Percentiles rank a stretch among this genome's conserved stretches.
These are phyloP conservation scores for Chondrus crispus DNA, from an alignment of 23 red algal species.

Conservation along the genomic window DNA sequence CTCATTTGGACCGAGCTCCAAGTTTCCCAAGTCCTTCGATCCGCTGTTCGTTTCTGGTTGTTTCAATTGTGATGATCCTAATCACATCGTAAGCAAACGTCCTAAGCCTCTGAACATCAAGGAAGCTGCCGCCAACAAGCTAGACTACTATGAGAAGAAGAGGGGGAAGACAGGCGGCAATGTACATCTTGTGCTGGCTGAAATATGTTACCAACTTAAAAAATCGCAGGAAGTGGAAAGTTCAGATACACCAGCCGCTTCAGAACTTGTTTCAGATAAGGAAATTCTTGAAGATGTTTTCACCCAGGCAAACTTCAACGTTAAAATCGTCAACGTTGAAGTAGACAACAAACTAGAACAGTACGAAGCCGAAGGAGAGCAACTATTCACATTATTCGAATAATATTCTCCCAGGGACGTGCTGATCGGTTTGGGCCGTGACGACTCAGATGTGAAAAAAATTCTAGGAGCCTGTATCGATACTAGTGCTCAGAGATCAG, in stretches of 20 bases:
- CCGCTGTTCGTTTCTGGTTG: not conserved
- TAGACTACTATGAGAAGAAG: not conserved
- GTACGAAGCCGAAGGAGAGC: too few relatives aligned
- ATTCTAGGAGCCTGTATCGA: not conserved
- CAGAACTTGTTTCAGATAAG: too few relatives aligned
- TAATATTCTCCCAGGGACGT: too few relatives aligned
- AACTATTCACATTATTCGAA: too few relatives aligned
- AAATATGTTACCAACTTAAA: not conserved
- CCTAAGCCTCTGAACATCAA: not conserved
- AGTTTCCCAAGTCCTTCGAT: not conserved
- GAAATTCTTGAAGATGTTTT: too few relatives aligned
- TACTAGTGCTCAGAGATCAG: not conserved
- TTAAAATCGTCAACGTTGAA: too few relatives aligned
- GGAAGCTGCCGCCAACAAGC: not conserved
- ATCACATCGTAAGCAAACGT: not conserved
- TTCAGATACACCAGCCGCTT: too few relatives aligned
- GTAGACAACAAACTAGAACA: too few relatives aligned
- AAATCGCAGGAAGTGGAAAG: not conserved
- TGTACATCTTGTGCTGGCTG: not conserved
- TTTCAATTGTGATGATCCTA: not conserved
- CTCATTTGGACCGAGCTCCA: not conserved
- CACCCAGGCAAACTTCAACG: too few relatives aligned
- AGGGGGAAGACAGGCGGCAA: not conserved
- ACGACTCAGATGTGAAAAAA: not conserved
- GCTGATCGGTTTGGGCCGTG: too few relatives aligned